Evolutionary conservation across 2,329 filamentous ascomycete species (phyloP), one percentile per base, ranked within the genome.

Genomic region (Exophiala alcalophila): DNA sequence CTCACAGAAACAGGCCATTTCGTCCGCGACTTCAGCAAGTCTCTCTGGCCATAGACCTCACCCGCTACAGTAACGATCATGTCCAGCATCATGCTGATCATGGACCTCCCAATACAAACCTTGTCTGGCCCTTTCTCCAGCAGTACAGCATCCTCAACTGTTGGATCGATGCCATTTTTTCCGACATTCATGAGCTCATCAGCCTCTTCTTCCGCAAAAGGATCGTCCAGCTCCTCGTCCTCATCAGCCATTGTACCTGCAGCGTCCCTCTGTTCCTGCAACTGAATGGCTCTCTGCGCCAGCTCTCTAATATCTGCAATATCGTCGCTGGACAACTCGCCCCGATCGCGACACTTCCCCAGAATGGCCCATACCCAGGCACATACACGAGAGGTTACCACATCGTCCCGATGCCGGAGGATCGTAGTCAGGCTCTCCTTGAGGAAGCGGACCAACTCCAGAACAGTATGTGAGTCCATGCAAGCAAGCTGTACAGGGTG

Each of bases 51-150:
- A 65, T 90, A 97, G 53, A 86, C 80, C 65, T 95, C 89, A 56
- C 88, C 90, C 33, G 85, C 83, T 24, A 96, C 76, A 0, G 86
- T 92, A 54, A 96, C 71, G 39, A 96, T 86, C 87, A 94, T 94
- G 65, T 94, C 90, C 23, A 96, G 72, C 27, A 88, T 89, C n/a
- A 57, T 30, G 6, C 20, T 24, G 9, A 43, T 61, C 44, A 65
- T 57, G n/a, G n/a, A n/a, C n/a, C n/a, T n/a, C n/a, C n/a, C n/a
- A n/a, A n/a, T n/a, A n/a, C n/a, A n/a, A n/a, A n/a, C n/a, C 33
- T 53, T 53, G 10, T 40, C 40, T 23, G 52, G 23, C 8, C 33
- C 33, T 15, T 28, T 27, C n/a, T 59, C 69, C 72, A 73, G 19
- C n/a, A 9, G 16, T 9, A 12, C 23, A 28, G 18, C 25, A 30